Base-by-base conservation (phyloP, 768 basidiomycete species). In the Serpula lacrymans region DNA sequence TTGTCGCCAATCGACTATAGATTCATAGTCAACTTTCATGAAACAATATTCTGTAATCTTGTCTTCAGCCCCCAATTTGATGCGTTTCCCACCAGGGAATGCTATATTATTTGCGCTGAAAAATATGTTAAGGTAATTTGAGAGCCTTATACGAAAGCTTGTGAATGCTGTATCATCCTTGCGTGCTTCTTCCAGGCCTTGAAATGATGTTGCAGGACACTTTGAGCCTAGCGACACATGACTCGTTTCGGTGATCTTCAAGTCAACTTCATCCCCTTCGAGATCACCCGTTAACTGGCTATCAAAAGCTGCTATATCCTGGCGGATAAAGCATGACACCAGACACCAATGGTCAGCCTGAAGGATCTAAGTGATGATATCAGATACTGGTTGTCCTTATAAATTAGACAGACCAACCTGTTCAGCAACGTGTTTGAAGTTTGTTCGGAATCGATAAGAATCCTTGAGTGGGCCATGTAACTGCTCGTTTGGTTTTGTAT, bases 401-500 rank as follows among this genome's bases (percentile, higher is more conserved):
- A n/a, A n/a, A n/a, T n/a, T n/a, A n/a, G n/a, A n/a, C n/a, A n/a
- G n/a, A n/a, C n/a, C n/a, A n/a, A 66, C 67, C 54, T 68, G 67
- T 1, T 26, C 32, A 0, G 48, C 60, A 17, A 65, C 44, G 34
- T 67, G 39, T 36, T 60, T 64, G 44, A 59, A 57, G 36, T 70
- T 70, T 2, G 66, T 62, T 7, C 46, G 47, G 7, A 6, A 23
- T 7, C 46, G 51, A 22, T 66, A 68, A 12, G 42, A 48, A 1
- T 43, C 49, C 28, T 62, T 63, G 2, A 63, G 30, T 1, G 55
- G 40, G 0, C 56, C 45, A 42, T 70, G 62, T 20, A 55, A 42
- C 1, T 54, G 46, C 34, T 70, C 64, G 38, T 61, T 64, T 0
- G 52, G 52, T 31, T 54, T 50, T 2, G 62, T 66, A 22, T 58